Percentiles rank a stretch among this genome's conserved stretches.
phyloP scores from a whole-genome alignment of 2,329 filamentous ascomycete species.

The Penicillium nordicum region DNA sequence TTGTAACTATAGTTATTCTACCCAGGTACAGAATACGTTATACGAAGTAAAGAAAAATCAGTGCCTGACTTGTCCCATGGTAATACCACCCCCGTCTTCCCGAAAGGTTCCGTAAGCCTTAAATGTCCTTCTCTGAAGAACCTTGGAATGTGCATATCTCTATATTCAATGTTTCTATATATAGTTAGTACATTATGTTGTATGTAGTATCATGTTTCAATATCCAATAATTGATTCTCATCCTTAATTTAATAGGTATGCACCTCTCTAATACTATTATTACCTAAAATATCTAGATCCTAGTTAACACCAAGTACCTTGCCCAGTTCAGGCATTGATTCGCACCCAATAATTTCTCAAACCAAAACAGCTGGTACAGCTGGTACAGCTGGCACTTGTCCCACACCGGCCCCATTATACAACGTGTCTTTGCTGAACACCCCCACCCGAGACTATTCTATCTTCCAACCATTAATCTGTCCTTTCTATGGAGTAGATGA shows the following conservation, averaged over 20 bases:
- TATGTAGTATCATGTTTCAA: neutral
- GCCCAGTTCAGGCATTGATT: constrained; percentile 2
- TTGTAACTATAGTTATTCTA: no score
- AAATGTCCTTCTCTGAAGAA: constrained; percentile 3
- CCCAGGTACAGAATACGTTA: neutral
- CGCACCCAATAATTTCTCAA: neutral
- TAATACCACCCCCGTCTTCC: neutral
- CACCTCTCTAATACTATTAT: neutral
- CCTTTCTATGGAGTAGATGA: neutral
- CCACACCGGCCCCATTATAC: constrained; percentile 17
- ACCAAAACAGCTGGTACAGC: neutral
- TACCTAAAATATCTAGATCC: neutral
- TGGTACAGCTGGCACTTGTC: constrained; percentile 5
- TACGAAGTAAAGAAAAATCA: neutral
- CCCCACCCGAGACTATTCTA: constrained; percentile 7
- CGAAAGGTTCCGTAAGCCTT: constrained; percentile 10
- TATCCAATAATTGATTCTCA: neutral
- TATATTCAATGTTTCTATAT: neutral
- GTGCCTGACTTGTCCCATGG: constrained; percentile 1
- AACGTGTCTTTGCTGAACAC: constrained; percentile 15
- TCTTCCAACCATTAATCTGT: neutral
- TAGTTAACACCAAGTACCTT: neutral
- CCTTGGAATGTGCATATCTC: neutral
- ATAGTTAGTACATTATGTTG: neutral
- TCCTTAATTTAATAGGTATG: neutral